Evolutionary conservation across 805 yeast genomes (phyloP), one percentile per base, ranked within the genome.

Genomic region (Wickerhamiella azymoides): DNA sequence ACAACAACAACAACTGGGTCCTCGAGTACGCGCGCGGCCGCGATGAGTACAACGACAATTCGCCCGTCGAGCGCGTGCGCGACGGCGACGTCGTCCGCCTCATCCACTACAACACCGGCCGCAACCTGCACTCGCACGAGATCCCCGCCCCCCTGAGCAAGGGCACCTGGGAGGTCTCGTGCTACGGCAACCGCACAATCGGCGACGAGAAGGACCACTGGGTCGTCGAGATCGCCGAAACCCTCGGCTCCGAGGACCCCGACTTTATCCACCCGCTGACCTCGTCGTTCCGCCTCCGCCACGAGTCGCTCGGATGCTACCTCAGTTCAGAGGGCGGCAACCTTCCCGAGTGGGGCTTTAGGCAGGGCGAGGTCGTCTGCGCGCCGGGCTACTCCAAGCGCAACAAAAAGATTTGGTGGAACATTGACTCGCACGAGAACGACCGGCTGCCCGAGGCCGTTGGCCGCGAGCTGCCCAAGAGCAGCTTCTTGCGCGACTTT

Each of bases 261-360:
- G 70, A 72, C 38, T 54, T 66, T 11, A 66, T 84, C 51, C 80
- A 79, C 62, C 79, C 95, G 2, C 79, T 79, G 59, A 80, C 79
- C 5, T 73, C 84, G 3, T 64, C 72, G 10, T 64, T 92, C 58
- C 79, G 79, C 56, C 57, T 92, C 19, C 66, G 86, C 49, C 97
- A 92, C 60, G 80, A 77, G 19, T 86, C 81, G 46, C 84, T 96
- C 1, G 75, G 81, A 42, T 97, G 93, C 39, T 89, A 95, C 16
- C 73, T 92, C 76, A 88, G 95, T 93, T 81, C 96, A 57, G 72
- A 79, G 55, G 94, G 84, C 57, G 78, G 73, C 48, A 60, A 76
- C 37, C 74, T 92, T 49, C 98, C 99, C 16, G 96, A 84, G 13
- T 92, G 99, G 99, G 98, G 82, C 1, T 83, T 89, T 74, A 76